Evolutionary conservation across 371 early-diverging fungal species (phyloP).

Genomic region (Batrachochytrium dendrobatidis): DNA sequence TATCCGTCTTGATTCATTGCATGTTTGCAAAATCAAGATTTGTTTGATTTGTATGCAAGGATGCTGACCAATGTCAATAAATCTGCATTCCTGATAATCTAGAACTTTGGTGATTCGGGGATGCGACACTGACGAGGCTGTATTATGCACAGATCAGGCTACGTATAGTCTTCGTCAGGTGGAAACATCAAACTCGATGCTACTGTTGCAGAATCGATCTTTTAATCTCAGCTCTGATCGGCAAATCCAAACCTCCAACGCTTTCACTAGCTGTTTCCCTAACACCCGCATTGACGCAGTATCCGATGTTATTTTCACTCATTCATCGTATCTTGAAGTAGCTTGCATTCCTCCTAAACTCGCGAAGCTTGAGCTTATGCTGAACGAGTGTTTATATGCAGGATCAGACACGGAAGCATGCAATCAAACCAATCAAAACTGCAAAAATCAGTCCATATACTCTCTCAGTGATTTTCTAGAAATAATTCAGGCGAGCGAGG

Average conservation of each 20-base stretch:
- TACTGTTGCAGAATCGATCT: conserved; percentile 21
- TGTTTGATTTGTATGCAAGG: neutral
- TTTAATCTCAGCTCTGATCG: neutral
- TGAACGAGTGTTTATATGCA: conserved; percentile 29
- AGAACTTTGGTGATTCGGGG: conserved; percentile 17
- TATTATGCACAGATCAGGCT: conserved; percentile 42
- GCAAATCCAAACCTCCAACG: neutral
- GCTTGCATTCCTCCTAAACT: conserved; percentile 34
- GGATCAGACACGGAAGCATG: conserved; percentile 35
- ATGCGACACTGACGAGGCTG: conserved; percentile 41
- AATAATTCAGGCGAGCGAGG: conserved; percentile 47
- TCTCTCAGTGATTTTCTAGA: conserved; percentile 28
- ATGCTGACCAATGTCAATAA: neutral
- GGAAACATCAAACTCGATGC: conserved; percentile 48
- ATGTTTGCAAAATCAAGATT: neutral
- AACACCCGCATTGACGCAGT: conserved; percentile 4
- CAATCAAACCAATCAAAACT: too few species aligned
- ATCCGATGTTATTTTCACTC: neutral
- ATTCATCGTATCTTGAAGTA: conserved; percentile 35
- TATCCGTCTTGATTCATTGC: neutral
- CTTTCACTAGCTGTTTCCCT: neutral
- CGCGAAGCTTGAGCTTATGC: conserved; percentile 29
- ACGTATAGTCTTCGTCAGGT: conserved; percentile 46
- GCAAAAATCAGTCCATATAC: too few species aligned
- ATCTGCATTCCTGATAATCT: neutral